These are phyloP conservation scores for Penicillium coffeae DNA, from an alignment of 495 filamentous ascomycete genomes.

Conservation along the genomic window DNA sequence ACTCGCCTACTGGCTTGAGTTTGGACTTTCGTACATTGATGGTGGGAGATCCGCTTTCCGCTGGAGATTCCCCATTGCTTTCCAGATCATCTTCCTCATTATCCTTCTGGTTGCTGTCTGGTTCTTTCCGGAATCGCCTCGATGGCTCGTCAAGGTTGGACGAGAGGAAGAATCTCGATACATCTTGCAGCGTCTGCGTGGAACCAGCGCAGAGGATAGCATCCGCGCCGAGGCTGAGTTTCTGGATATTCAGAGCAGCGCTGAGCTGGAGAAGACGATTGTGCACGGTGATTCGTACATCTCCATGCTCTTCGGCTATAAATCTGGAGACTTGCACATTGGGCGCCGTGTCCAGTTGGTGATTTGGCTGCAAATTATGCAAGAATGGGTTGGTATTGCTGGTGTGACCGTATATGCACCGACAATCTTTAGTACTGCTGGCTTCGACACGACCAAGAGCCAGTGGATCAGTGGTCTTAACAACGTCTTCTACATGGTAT, in stretches of 20 bases:
- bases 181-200: conserved; percentile 59
- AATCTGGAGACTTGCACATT: conserved; percentile 60
- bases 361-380: conserved; percentile 70
- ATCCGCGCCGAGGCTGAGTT: conserved; percentile 58
- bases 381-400: conserved; percentile 71
- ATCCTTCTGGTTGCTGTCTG: conserved; percentile 46
- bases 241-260: conserved; percentile 57
- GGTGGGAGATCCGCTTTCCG: conserved; percentile 51
- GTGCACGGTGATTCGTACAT: conserved; percentile 52
- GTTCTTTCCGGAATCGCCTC: conserved; percentile 64
- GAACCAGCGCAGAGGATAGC: conserved; percentile 50
- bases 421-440: conserved; percentile 65
- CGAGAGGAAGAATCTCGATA: conserved; percentile 59
- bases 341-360: conserved; percentile 65
- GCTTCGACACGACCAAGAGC: conserved; percentile 54
- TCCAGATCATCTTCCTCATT: conserved; percentile 65
- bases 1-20: conserved; percentile 70
- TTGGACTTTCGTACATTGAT: conserved; percentile 57
- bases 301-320: conserved; percentile 61
- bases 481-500: conserved; percentile 59
- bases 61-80: conserved; percentile 69
- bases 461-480: conserved; percentile 69
- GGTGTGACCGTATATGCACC: conserved; percentile 66
- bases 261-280: conserved; percentile 52
- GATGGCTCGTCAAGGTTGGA: conserved; percentile 61